These are phyloP conservation scores for Pyrenula aspistea DNA, from an alignment of 495 filamentous ascomycete species.

Conservation along the genomic window DNA sequence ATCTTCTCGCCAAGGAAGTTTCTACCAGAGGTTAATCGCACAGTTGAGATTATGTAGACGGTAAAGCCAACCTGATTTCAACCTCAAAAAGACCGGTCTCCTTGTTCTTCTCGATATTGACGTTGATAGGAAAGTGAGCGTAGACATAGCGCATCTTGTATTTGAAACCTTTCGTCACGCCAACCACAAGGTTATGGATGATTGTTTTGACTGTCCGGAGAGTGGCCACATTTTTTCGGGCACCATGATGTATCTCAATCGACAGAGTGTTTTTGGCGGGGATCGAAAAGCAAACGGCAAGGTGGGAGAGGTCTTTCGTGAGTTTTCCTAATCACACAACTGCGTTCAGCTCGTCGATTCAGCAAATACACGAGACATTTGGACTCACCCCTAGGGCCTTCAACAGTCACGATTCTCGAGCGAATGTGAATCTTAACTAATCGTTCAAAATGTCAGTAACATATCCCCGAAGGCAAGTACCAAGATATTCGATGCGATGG, in stretches of 20 bases:
- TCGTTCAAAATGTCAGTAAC: background rate
- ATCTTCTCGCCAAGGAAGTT: slow-evolving; percentile 99
- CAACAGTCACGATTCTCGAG: slow-evolving; percentile 88
- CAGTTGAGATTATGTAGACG: background rate
- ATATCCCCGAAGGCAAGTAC: too few species aligned
- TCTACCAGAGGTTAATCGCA: slow-evolving; percentile 32
- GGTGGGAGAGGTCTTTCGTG: slow-evolving; percentile 86
- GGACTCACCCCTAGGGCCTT: slow-evolving; percentile 69
- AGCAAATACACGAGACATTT: background rate
- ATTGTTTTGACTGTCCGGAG: slow-evolving; percentile 94
- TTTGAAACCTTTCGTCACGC: slow-evolving; percentile 97
- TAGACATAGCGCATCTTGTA: slow-evolving; percentile 99
- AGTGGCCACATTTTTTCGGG: slow-evolving; percentile 92
- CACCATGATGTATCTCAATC: slow-evolving; percentile 95
- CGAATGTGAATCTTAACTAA: slow-evolving; percentile 93
- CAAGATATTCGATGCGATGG: too few species aligned
- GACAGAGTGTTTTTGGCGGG: slow-evolving; percentile 71
- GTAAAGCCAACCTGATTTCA: slow-evolving; percentile 82
- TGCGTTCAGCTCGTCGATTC: background rate
- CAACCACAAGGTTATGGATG: slow-evolving; percentile 96
- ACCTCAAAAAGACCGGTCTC: slow-evolving; percentile 82
- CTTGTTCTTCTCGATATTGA: slow-evolving; percentile 92
- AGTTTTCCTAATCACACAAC: slow-evolving; percentile 57
- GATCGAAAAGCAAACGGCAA: slow-evolving; percentile 87
- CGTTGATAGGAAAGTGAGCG: slow-evolving; percentile 99